Conservation (phyloP, 2,329 filamentous ascomycete species). For the Botryosphaeria dothidea region DNA sequence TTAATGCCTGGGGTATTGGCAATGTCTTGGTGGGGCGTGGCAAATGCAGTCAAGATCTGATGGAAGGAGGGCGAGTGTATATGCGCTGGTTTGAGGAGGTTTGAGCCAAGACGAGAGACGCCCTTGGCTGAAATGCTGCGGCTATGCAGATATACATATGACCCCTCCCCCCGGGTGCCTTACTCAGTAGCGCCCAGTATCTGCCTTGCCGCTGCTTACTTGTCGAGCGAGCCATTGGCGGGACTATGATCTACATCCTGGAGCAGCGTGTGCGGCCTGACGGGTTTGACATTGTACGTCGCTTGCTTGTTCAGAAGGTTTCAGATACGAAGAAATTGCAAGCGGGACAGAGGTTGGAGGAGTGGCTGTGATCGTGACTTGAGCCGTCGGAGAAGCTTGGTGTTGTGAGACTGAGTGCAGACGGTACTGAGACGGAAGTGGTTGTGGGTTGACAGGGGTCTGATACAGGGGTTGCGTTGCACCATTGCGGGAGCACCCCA, state of each 20-base stretch:
- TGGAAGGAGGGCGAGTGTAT: background rate
- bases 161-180: background rate
- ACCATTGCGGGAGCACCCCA: background rate
- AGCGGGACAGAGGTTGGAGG: background rate
- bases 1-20: constrained; percentile 9
- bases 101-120: constrained; percentile 1
- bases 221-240: background rate
- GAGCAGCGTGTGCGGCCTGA: background rate
- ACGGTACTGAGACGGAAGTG: constrained; percentile 7
- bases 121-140: background rate
- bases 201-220: background rate
- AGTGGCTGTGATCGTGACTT: background rate
- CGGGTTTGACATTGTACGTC: background rate
- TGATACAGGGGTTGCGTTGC: constrained; percentile 6
- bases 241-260: background rate
- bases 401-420: constrained; percentile 13
- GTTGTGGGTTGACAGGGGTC: constrained; percentile 1
- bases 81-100: background rate
- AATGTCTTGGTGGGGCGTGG: background rate
- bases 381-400: background rate
- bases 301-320: background rate
- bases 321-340: background rate
- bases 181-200: background rate
- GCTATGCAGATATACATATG: constrained; percentile 10
- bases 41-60: background rate